phyloP scores from a whole-genome alignment of 2,329 filamentous ascomycete species.

The Phialophora expanda region DNA sequence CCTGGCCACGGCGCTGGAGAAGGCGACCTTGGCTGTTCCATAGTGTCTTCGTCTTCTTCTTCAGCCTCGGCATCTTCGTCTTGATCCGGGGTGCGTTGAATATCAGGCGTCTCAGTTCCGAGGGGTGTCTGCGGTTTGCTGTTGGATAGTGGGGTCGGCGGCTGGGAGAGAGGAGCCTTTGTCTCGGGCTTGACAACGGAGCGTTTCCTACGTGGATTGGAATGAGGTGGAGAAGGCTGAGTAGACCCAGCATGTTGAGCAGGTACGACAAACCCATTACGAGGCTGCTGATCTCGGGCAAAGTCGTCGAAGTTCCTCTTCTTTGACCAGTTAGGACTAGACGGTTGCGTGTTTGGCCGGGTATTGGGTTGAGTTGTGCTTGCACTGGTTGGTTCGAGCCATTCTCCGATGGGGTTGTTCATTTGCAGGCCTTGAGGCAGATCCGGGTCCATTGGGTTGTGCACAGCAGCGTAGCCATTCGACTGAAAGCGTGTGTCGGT shows the following conservation, averaged over 20 bases:
- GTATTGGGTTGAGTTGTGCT: constrained; percentile 36
- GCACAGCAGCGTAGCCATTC: constrained; percentile 35
- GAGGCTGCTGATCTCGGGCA: constrained; percentile 27
- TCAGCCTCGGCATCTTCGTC: constrained; percentile 36
- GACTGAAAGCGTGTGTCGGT: constrained; percentile 37
- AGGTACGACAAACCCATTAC: constrained; percentile 28
- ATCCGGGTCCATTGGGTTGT: constrained; percentile 35
- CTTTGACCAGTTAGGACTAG: constrained; percentile 36
- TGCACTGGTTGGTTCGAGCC: constrained; percentile 31
- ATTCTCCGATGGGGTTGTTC: constrained; percentile 27
- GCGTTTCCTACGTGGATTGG: constrained; percentile 24
- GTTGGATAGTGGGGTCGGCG: constrained; percentile 31
- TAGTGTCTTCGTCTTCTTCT: constrained; percentile 24
- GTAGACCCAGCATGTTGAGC: constrained; percentile 15
- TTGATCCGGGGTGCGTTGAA: constrained; percentile 10
- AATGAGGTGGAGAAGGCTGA: constrained; percentile 21
- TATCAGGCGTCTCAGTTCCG: constrained; percentile 16
- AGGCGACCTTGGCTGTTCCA: constrained; percentile 27
- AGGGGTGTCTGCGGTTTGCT: constrained; percentile 32
- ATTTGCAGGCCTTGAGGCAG: constrained; percentile 30
- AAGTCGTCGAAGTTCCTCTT: constrained; percentile 39
- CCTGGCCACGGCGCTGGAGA: constrained; percentile 35
- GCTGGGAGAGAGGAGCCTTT: constrained; percentile 23
- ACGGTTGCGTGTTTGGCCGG: constrained; percentile 38
- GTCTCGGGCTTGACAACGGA: constrained; percentile 30